Evolutionary conservation across 1,284 basidiomycete genomes (phyloP).

Genomic region (Fomitiporia mediterranea): DNA sequence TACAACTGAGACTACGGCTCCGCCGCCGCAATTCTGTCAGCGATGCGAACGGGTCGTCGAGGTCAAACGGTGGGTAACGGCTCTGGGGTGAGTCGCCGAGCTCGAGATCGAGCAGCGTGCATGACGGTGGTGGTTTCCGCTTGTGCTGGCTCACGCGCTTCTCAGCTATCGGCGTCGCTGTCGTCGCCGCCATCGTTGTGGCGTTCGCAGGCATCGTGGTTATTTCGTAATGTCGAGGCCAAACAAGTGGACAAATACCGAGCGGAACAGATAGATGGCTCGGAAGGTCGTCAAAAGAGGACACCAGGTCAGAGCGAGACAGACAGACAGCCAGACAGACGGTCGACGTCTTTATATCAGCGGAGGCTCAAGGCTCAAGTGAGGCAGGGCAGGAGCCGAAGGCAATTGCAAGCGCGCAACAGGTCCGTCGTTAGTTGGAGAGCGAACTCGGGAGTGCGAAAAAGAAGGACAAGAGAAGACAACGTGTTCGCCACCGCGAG

Average conservation of each 20-base stretch:
- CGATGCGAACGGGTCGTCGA: conserved; percentile 19
- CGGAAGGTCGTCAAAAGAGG: neutral
- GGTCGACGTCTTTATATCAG: conserved; percentile 1
- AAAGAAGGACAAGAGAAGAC: neutral
- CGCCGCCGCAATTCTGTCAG: conserved; percentile 18
- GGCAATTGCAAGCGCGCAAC: neutral
- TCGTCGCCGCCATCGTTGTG: neutral
- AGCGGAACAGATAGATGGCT: neutral
- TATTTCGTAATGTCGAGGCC: neutral
- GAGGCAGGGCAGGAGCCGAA: conserved; percentile 1
- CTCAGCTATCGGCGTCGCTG: neutral
- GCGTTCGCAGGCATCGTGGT: neutral
- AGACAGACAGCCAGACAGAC: too few relatives aligned
- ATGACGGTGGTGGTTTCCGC: conserved; percentile 15
- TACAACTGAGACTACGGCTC: conserved; percentile 11
- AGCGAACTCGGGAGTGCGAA: neutral
- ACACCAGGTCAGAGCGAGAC: neutral
- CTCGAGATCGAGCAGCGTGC: conserved; percentile 11
- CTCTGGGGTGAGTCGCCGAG: conserved; percentile 1
- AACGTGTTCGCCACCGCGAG: neutral
- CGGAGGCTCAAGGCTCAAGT: conserved; percentile 9
- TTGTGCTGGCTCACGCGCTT: conserved; percentile 10
- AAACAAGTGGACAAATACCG: neutral
- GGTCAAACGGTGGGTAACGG: conserved; percentile 20
- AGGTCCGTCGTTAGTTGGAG: neutral